Evolutionary conservation across 169 alveolate genomes (phyloP).

Genomic region (Ichthyophthirius multifiliis): DNA sequence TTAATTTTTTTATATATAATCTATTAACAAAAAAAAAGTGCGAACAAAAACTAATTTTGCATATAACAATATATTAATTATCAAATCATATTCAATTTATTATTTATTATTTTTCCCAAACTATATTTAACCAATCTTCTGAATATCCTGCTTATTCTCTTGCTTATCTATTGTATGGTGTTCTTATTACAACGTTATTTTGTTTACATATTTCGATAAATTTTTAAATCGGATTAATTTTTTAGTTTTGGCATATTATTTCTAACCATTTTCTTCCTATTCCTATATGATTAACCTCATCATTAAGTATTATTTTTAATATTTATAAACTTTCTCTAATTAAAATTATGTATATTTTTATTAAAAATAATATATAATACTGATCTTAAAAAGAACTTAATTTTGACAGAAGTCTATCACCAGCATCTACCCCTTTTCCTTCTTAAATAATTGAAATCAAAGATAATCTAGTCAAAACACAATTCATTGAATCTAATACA

Average conservation of each 20-base stretch:
- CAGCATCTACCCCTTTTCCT: constrained; percentile 44
- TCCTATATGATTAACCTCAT: not conserved
- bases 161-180: not conserved
- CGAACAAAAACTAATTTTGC: too few relatives aligned
- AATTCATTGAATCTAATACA: constrained; percentile 1
- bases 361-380: too few relatives aligned
- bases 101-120: constrained; percentile 11
- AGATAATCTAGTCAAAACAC: constrained; percentile 24
- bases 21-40: too few relatives aligned
- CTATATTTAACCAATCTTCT: not conserved
- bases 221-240: not conserved
- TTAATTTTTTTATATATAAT: too few relatives aligned
- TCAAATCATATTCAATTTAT: too few relatives aligned
- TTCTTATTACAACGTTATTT: not conserved
- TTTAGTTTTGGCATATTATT: not conserved
- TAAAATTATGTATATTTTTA: too few relatives aligned
- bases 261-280: not conserved
- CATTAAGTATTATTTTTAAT: not conserved
- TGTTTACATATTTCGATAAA: not conserved
- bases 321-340: not conserved
- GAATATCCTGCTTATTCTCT: not conserved
- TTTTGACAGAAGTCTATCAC: not conserved
- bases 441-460: constrained; percentile 29
- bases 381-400: not conserved
- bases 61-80: too few relatives aligned